Conservation (phyloP, 805 yeast genomes). For the Ogataea trehaloabstinens region DNA sequence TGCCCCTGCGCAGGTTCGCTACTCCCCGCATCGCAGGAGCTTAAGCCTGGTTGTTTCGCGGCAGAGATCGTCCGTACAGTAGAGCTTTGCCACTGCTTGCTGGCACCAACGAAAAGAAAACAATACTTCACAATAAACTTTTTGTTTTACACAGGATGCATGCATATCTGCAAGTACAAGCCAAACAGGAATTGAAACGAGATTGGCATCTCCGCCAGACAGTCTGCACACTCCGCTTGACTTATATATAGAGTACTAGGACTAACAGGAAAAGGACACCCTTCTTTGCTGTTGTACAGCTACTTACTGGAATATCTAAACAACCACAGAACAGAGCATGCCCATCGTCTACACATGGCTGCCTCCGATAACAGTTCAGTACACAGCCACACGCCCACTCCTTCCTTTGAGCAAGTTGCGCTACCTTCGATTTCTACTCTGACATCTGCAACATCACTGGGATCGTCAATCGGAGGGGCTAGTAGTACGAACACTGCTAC, state of each 20-base stretch:
- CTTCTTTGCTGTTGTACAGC: not conserved
- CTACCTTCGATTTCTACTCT: conserved; percentile 21
- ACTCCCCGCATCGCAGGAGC: too few species aligned
- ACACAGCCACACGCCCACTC: not conserved
- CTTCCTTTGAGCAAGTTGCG: conserved; percentile 7
- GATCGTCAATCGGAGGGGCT: not conserved
- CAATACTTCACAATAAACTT: too few species aligned
- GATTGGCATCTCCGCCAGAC: conserved; percentile 1
- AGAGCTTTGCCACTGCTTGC: not conserved
- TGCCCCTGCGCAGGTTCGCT: too few species aligned
- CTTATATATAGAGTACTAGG: too few species aligned
- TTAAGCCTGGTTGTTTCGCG: too few species aligned
- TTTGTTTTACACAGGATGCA: not conserved
- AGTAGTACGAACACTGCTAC: not conserved
- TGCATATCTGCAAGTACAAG: not conserved
- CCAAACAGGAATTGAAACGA: conserved; percentile 3
- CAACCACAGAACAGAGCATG: not conserved
- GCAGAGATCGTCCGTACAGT: not conserved
- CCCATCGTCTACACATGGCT: not conserved
- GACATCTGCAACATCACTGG: conserved; percentile 3
- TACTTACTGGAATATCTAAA: not conserved
- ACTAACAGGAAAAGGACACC: too few species aligned
- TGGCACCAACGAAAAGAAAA: too few species aligned
- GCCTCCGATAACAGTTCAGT: not conserved
- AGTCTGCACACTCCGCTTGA: not conserved